Conservation (phyloP, 2,329 filamentous ascomycete species). For the Dothidotthia symphoricarpi region DNA sequence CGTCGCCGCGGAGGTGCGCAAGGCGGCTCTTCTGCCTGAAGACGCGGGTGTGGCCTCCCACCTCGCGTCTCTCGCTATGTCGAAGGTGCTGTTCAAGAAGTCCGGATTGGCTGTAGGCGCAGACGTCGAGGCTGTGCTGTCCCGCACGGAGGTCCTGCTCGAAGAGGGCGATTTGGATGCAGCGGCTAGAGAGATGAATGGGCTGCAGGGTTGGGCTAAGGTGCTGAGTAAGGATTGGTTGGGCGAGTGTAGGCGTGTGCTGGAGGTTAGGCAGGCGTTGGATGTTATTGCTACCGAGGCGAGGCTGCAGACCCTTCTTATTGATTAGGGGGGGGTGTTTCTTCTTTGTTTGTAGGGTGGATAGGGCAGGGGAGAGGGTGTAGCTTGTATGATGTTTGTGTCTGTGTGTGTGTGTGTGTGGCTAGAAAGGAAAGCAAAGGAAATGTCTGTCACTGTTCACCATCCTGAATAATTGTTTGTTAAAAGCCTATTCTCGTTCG, state of each 20-base stretch:
- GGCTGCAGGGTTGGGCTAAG: constrained; percentile 89
- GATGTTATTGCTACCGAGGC: constrained; percentile 94
- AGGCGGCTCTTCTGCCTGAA: constrained; percentile 87
- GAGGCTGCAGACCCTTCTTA: constrained; percentile 78
- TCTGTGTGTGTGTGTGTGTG: too few species aligned
- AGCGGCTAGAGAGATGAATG: constrained; percentile 93
- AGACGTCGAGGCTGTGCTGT: constrained; percentile 91
- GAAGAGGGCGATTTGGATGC: constrained; percentile 92
- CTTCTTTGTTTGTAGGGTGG: too few species aligned
- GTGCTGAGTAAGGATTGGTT: constrained; percentile 94
- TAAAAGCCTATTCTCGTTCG: too few species aligned
- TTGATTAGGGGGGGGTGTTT: too few species aligned
- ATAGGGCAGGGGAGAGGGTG: too few species aligned
- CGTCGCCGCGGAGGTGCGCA: constrained; percentile 87
- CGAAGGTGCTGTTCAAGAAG: constrained; percentile 96
- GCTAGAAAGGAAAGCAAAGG: too few species aligned
- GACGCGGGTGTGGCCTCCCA: constrained; percentile 94
- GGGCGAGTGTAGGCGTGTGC: constrained; percentile 80
- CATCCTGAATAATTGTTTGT: too few species aligned
- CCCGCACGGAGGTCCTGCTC: constrained; percentile 81
- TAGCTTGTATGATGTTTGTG: too few species aligned
- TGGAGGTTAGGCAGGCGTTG: constrained; percentile 94
- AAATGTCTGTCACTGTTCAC: too few species aligned
- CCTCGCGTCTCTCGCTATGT: constrained; percentile 83
- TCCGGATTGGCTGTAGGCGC: constrained; percentile 69